phyloP scores from a whole-genome alignment of 768 basidiomycete species.

The Phaeotremella skinneri region DNA sequence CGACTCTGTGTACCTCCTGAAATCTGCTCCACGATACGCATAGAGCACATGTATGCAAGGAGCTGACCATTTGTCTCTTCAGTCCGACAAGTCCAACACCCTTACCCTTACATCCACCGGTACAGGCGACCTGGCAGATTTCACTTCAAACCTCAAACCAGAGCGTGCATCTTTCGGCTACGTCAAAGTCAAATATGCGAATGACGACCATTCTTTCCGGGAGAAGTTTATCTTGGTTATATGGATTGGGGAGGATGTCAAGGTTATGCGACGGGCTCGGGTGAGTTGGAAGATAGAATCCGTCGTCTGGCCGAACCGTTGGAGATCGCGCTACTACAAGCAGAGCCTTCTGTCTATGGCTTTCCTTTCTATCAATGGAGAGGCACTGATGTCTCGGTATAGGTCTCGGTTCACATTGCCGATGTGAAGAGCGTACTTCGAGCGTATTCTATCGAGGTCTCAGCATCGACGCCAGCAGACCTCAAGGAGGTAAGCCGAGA shows the following conservation, averaged over 20 bases:
- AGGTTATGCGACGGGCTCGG: constrained; percentile 90
- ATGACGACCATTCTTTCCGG: constrained; percentile 55
- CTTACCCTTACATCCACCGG: constrained; percentile 75
- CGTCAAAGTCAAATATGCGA: constrained; percentile 69
- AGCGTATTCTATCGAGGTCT: constrained; percentile 78
- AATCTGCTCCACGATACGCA: background rate
- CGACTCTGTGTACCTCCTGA: background rate
- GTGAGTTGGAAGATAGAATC: too few species aligned
- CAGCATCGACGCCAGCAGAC: constrained; percentile 78
- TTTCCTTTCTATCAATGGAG: too few species aligned
- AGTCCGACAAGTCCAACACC: constrained; percentile 60
- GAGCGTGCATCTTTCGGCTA: constrained; percentile 73
- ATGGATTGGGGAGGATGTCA: constrained; percentile 57
- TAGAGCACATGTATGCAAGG: background rate
- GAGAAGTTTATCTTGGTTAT: constrained; percentile 63
- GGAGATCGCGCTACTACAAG: too few species aligned
- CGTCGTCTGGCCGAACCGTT: too few species aligned
- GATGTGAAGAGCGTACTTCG: constrained; percentile 80
- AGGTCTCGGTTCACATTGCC: constrained; percentile 89
- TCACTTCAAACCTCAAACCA: constrained; percentile 68
- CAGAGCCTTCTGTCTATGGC: too few species aligned
- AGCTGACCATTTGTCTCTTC: background rate
- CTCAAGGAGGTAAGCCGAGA: constrained; percentile 58
- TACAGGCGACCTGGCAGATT: constrained; percentile 72
- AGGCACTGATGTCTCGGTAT: constrained; percentile 25